Evolutionary conservation across 176 grass and related monocot genomes (phyloP), one percentile per base, ranked within the genome.

Genomic region (Rhynchospora pubera): DNA sequence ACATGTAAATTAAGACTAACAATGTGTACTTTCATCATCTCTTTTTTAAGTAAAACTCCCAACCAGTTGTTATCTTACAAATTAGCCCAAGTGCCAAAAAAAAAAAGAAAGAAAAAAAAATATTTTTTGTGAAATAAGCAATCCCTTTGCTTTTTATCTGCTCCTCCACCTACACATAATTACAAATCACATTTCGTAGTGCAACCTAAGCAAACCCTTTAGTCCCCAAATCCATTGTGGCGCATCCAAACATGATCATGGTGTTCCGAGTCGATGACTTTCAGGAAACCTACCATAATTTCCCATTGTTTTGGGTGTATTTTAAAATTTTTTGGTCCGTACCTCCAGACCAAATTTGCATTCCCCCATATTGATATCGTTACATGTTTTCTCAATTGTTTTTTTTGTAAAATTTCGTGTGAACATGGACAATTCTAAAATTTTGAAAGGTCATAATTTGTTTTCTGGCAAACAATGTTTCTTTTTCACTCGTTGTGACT

Each of bases 51-150:
- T 75, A 53, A 73, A 52, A 74, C 46, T 12, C 19, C 51, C 45
- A 75, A 53, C 23, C 71, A 75, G 11, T 75, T 75, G 12, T 75
- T 75, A 52, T 75, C 22, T 75, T 5, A 75, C 71, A 75, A 53
- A 75, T 30, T 23, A 53, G 13, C 12, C 22, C 71, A 30, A 75
- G 0, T 15, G 6, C 5, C 24, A 51, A 61, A 21, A 74, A 22
- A 2, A 23, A 23, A 6, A 22, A n/a, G 7, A 23, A 22, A 23
- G 14, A 60, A 63, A 64, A 28, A 1, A 63, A 30, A 30, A 10
- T 24, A 74, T 74, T 74, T 70, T 52, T 75, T 75, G 46, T 52
- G 46, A 53, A 75, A 0, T 30, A 75, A 75, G 71, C 71, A 75
- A 75, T 75, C 47, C 5, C 21, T 47, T 53, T 75, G 71, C 71